Conservation (phyloP, 2,329 filamentous ascomycete species). For the Cordyceps javanica region DNA sequence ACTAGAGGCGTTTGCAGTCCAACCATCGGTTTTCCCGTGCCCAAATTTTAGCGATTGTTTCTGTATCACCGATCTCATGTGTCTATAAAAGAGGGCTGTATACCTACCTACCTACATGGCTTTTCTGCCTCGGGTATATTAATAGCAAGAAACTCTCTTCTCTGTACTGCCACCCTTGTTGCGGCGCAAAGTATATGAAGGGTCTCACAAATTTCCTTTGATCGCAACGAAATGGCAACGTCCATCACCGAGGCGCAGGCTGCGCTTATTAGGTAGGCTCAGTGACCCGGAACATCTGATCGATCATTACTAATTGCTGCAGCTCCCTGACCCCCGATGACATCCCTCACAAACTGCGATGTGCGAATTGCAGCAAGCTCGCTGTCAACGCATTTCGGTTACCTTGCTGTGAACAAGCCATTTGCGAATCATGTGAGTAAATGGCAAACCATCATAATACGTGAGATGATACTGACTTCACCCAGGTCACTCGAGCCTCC, state of each 20-base stretch:
- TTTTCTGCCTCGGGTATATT: background rate
- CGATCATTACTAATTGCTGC: constrained; percentile 12
- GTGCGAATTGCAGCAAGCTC: constrained; percentile 86
- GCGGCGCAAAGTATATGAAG: background rate
- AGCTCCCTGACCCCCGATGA: constrained; percentile 76
- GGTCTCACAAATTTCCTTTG: background rate
- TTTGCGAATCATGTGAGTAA: constrained; percentile 77
- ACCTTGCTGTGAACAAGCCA: constrained; percentile 91
- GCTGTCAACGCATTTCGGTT: constrained; percentile 86
- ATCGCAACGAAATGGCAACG: constrained; percentile 27
- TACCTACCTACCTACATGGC: background rate
- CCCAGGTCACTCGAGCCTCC: constrained; percentile 67
- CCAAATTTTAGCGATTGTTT: background rate
- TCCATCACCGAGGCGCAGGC: constrained; percentile 45
- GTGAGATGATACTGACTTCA: constrained; percentile 15
- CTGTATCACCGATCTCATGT: constrained; percentile 6
- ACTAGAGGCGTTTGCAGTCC: constrained; percentile 3
- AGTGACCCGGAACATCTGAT: background rate
- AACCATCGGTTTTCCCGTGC: background rate
- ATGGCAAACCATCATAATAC: background rate
- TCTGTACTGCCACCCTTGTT: background rate
- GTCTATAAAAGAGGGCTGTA: background rate
- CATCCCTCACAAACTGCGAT: constrained; percentile 93
- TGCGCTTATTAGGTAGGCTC: constrained; percentile 50
- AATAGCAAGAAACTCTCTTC: background rate